Base-by-base conservation (phyloP, 495 filamentous ascomycete genomes). In the Penicillium diatomitis region DNA sequence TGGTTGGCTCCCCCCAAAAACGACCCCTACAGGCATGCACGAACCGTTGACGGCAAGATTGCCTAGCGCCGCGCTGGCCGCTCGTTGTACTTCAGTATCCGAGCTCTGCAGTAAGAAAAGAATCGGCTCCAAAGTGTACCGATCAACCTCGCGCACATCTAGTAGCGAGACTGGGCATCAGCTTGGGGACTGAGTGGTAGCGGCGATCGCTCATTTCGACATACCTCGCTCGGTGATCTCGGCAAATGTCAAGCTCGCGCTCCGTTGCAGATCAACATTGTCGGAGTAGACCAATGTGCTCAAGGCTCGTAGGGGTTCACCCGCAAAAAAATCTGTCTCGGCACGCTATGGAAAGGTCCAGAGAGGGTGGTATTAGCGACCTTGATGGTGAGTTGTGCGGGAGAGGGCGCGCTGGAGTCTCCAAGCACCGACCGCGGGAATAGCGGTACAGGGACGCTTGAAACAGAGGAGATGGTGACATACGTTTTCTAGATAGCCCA, bases 221-320 rank as follows among this genome's bases (percentile, higher is more conserved):
- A 59, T 74, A 97, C 92, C 94, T 86, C 90, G 74, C 65, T 99
- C 92, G 9, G 92, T 99, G 61, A 99, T 97, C 65, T 99, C 92
- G 30, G 92, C 92, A 73, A 99, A 99, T 2, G 92, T 99, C 68
- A 99, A 79, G 67, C 90, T 96, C 9, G 92, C 92, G 68, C 94
- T 97, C 51, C 92, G 80, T 68, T 99, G 92, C 41, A 99, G 80
- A 57, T 99, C 94, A 63, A 99, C 88, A 74, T 99, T 99, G 60
- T 97, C 90, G 38, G 94, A 97, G 64, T 95, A 97, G 32, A 99
- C 92, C 3, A 99, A 77, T 4, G 90, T 97, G 71, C 86, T 95
- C 39, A 99, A 72, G 36, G 92, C 91, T 65, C 84, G 85, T 51
- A 99, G 82, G n/a, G 92, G 92, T 60, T 96, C 89, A 67, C 92